Percentiles rank a stretch among this genome's conserved stretches.
Conservation (phyloP, 768 basidiomycete species). For the Termitomyces sp. region DNA sequence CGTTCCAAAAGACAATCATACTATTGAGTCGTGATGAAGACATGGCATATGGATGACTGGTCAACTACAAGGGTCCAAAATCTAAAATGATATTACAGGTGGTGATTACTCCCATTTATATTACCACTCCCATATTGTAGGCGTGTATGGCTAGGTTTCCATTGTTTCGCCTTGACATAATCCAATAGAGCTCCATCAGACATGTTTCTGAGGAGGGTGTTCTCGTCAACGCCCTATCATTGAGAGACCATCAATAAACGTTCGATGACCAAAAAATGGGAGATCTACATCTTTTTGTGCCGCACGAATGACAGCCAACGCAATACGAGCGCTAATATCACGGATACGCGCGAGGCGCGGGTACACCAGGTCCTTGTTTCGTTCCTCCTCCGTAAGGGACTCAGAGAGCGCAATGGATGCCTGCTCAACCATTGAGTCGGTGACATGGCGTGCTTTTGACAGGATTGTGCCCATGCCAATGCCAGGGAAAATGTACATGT, state of each 20-base stretch:
- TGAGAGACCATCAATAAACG: background rate
- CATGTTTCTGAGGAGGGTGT: conserved; percentile 42
- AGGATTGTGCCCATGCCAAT: conserved; percentile 64
- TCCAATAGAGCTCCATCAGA: conserved; percentile 43
- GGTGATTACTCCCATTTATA: conserved; percentile 17
- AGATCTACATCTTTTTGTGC: conserved; percentile 59
- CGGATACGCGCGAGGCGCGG: conserved; percentile 66
- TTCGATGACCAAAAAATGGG: background rate
- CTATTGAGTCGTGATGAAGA: background rate
- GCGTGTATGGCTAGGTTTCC: conserved; percentile 43
- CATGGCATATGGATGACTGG: background rate
- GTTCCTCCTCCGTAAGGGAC: conserved; percentile 55
- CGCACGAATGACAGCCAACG: conserved; percentile 56
- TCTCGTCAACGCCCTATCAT: conserved; percentile 41
- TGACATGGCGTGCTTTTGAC: conserved; percentile 53
- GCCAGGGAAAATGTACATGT: conserved; percentile 71
- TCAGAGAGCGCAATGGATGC: conserved; percentile 59
- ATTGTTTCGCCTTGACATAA: conserved; percentile 54
- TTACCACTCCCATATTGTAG: background rate
- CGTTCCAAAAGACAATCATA: too few relatives aligned
- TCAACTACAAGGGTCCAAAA: background rate
- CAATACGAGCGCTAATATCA: conserved; percentile 60
- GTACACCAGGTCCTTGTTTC: conserved; percentile 54
- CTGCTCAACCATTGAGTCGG: conserved; percentile 68
- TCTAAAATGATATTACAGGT: conserved; percentile 20